These are phyloP conservation scores for Monilinia laxa DNA, from an alignment of 2,329 filamentous ascomycete genomes.

Conservation along the genomic window DNA sequence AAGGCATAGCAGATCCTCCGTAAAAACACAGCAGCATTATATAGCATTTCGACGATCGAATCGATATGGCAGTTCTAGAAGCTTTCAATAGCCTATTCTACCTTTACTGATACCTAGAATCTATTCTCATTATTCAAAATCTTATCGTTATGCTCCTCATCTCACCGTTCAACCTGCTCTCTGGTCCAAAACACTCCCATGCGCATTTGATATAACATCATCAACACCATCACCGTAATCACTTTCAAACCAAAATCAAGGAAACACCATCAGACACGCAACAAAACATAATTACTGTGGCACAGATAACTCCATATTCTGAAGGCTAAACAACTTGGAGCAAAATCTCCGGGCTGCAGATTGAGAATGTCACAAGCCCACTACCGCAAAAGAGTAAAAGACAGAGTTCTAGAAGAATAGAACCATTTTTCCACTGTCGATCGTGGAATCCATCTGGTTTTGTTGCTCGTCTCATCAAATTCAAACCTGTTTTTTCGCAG, in stretches of 20 bases:
- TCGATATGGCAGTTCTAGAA: neutral
- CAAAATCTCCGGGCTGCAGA: neutral
- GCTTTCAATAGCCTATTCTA: neutral
- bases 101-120: neutral
- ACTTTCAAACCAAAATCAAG: neutral
- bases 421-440: neutral
- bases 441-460: neutral
- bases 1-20: neutral
- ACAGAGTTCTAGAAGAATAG: neutral
- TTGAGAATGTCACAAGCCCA: neutral
- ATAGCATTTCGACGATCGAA: neutral
- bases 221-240: neutral
- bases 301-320: neutral
- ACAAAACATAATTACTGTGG: neutral
- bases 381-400: neutral
- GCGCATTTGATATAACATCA: neutral
- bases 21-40: neutral
- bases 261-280: slow-evolving; percentile 5
- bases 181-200: too few species aligned
- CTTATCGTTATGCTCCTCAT: slow-evolving; percentile 1
- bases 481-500: slow-evolving; percentile 6
- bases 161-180: neutral
- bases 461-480: slow-evolving; percentile 9
- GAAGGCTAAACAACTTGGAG: neutral
- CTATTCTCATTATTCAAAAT: too few species aligned